Percentiles rank a stretch among this genome's conserved stretches.
These are phyloP conservation scores for Hevea brasiliensis DNA, from an alignment of 345 rosid genomes.

Conservation along the genomic window DNA sequence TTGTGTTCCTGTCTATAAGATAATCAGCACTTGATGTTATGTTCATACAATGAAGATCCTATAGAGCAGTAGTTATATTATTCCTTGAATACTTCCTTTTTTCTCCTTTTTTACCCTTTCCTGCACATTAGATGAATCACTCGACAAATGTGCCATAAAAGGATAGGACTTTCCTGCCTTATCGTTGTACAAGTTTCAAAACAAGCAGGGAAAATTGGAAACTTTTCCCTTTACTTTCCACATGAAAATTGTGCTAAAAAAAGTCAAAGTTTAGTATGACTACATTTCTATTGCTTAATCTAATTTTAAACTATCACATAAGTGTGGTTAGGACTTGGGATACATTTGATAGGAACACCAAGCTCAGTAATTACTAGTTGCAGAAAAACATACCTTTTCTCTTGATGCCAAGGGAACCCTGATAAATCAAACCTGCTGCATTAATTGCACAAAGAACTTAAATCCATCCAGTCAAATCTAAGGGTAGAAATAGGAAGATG, in stretches of 20 bases:
- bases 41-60: too few relatives aligned
- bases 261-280: not conserved
- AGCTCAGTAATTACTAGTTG: conserved; percentile 8
- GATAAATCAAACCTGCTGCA: conserved; percentile 33
- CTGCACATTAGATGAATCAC: too few relatives aligned
- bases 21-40: too few relatives aligned
- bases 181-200: not conserved
- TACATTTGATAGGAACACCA: conserved; percentile 1
- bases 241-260: not conserved
- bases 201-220: not conserved
- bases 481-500: conserved; percentile 10
- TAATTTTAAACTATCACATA: not conserved
- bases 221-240: not conserved
- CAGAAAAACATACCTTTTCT: conserved; percentile 34
- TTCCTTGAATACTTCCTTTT: too few relatives aligned
- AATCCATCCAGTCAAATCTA: conserved; percentile 13
- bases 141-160: too few relatives aligned
- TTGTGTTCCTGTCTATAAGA: too few relatives aligned
- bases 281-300: not conserved
- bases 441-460: conserved; percentile 22
- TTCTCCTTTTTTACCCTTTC: too few relatives aligned
- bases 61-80: too few relatives aligned
- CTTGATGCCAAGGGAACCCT: conserved; percentile 17
- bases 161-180: not conserved
- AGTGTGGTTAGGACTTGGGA: not conserved